Evolutionary conservation across 495 filamentous ascomycete genomes (phyloP).

Genomic region (Talaromyces ruber): DNA sequence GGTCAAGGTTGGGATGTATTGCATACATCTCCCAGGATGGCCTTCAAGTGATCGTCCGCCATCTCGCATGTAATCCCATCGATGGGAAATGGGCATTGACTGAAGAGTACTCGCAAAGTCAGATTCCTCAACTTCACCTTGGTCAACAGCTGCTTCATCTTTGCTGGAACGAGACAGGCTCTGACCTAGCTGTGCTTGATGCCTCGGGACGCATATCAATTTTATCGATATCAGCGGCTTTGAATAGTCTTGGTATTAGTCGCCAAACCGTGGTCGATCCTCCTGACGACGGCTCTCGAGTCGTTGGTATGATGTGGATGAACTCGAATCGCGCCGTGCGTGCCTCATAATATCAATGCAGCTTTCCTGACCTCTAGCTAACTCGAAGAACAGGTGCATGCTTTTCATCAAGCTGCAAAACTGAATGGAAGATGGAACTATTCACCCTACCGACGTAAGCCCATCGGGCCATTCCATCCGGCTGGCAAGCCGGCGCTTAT

Average conservation of each 20-base stretch:
- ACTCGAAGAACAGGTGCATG: constrained; percentile 30
- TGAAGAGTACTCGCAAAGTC: constrained; percentile 39
- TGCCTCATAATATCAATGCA: background rate
- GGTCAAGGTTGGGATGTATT: constrained; percentile 85
- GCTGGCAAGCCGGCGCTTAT: constrained; percentile 59
- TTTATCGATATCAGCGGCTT: constrained; percentile 47
- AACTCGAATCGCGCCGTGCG: constrained; percentile 49
- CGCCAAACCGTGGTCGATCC: constrained; percentile 50
- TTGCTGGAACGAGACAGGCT: constrained; percentile 65
- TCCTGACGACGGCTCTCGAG: constrained; percentile 59
- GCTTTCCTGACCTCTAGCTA: background rate
- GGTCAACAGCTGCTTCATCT: constrained; percentile 59
- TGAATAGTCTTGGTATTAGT: constrained; percentile 55
- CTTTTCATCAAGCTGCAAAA: constrained; percentile 43
- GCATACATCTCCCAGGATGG: constrained; percentile 72
- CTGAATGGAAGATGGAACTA: constrained; percentile 44
- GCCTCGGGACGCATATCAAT: constrained; percentile 64
- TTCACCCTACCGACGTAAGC: constrained; percentile 36
- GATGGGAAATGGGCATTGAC: constrained; percentile 75
- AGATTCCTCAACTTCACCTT: constrained; percentile 30
- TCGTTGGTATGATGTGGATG: constrained; percentile 84
- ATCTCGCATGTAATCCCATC: constrained; percentile 59
- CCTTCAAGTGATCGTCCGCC: constrained; percentile 56
- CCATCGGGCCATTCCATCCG: constrained; percentile 59
- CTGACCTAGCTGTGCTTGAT: constrained; percentile 73